Evolutionary conservation across 352 stramenopile genomes (phyloP).

Genomic region (Elongisporangium undulatum): DNA sequence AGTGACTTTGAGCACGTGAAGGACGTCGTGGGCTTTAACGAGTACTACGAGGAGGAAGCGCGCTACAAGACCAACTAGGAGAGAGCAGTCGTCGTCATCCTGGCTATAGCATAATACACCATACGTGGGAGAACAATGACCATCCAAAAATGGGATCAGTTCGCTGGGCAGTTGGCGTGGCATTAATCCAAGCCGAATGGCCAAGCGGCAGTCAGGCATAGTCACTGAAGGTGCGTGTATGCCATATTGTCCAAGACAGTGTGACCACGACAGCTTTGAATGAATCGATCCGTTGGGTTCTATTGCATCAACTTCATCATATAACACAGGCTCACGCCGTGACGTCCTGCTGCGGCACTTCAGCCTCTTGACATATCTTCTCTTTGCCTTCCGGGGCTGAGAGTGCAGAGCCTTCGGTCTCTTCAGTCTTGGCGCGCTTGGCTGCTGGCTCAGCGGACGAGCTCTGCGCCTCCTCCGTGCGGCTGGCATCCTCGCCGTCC

Average conservation of each 20-base stretch:
- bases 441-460: background rate
- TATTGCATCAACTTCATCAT: background rate
- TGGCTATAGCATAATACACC: no score
- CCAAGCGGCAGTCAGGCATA: no score
- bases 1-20: slow-evolving; percentile 89
- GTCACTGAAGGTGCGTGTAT: no score
- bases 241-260: background rate
- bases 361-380: background rate
- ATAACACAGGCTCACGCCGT: background rate
- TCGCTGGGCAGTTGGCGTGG: no score
- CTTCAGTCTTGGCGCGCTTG: background rate
- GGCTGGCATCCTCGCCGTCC: background rate
- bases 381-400: background rate
- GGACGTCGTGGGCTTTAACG: slow-evolving; percentile 91
- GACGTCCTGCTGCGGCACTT: background rate
- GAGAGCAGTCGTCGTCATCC: background rate
- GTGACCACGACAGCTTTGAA: background rate
- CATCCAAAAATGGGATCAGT: no score
- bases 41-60: slow-evolving; percentile 87
- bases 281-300: background rate
- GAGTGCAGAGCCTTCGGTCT: background rate
- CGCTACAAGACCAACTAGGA: slow-evolving; percentile 23
- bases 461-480: background rate
- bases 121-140: no score
- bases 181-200: no score